Conservation (phyloP, 2,329 filamentous ascomycete genomes). For the Pseudogymnoascus pannorum region DNA sequence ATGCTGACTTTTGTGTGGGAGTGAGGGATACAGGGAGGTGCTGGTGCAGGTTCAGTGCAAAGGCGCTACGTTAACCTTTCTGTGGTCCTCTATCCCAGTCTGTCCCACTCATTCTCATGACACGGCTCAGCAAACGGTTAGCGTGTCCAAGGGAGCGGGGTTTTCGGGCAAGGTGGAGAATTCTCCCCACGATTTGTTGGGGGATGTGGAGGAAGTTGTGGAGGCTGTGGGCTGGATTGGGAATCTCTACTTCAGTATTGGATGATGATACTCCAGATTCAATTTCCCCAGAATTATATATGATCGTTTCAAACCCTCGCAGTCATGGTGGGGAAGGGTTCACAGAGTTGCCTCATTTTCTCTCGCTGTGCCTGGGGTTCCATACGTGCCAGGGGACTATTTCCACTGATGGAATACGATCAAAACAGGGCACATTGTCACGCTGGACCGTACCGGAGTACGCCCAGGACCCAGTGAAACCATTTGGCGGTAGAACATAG, state of each 20-base stretch:
- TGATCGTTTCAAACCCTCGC: neutral
- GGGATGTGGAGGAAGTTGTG: neutral
- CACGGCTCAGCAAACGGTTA: neutral
- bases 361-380: neutral
- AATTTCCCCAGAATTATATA: neutral
- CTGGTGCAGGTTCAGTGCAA: neutral
- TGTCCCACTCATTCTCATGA: neutral
- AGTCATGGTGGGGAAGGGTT: neutral
- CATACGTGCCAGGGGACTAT: neutral
- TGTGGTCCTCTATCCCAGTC: neutral
- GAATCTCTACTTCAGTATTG: neutral
- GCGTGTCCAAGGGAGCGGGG: neutral
- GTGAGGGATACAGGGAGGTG: neutral
- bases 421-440: neutral
- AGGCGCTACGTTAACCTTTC: neutral
- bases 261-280: neutral
- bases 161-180: conserved; percentile 3
- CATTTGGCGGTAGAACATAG: neutral
- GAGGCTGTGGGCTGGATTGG: neutral
- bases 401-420: neutral
- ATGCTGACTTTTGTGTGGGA: neutral
- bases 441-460: neutral
- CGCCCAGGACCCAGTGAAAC: neutral
- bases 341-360: neutral
- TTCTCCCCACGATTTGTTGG: conserved; percentile 5